phyloP scores from a whole-genome alignment of 2,329 filamentous ascomycete species.

The Allantophomopsis lycopodina region DNA sequence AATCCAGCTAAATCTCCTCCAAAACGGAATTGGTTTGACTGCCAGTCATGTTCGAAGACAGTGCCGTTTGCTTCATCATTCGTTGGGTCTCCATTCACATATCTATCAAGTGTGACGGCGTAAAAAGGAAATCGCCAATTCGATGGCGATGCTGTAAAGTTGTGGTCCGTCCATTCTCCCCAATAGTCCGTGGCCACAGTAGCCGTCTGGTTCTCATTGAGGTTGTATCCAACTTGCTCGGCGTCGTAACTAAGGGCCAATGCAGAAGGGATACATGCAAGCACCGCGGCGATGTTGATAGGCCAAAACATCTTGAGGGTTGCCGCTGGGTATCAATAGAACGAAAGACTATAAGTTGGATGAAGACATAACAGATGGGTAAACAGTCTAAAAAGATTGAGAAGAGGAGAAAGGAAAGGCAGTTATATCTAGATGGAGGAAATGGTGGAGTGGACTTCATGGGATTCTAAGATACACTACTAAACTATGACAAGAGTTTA shows the following conservation, averaged over 20 bases:
- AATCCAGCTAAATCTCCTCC: constrained; percentile 47
- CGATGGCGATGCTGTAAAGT: constrained; percentile 36
- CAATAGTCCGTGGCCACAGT: constrained; percentile 39
- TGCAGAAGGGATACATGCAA: too few species aligned
- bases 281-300: too few species aligned
- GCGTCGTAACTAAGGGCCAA: constrained; percentile 3
- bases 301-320: too few species aligned
- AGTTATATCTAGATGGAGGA: too few species aligned
- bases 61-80: constrained; percentile 52
- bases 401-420: too few species aligned
- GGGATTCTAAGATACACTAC: too few species aligned
- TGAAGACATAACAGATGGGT: too few species aligned
- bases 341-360: too few species aligned
- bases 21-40: constrained; percentile 47
- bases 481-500: too few species aligned
- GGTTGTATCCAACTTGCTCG: constrained; percentile 33
- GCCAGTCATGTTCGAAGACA: constrained; percentile 43
- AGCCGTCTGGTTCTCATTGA: constrained; percentile 45
- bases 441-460: too few species aligned
- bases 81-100: constrained; percentile 48
- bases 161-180: constrained; percentile 36
- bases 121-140: constrained; percentile 56
- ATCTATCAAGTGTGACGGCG: constrained; percentile 48
- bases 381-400: too few species aligned
- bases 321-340: too few species aligned